Base-by-base conservation (phyloP, 2,329 filamentous ascomycete genomes). In the Talaromyces sp. region DNA sequence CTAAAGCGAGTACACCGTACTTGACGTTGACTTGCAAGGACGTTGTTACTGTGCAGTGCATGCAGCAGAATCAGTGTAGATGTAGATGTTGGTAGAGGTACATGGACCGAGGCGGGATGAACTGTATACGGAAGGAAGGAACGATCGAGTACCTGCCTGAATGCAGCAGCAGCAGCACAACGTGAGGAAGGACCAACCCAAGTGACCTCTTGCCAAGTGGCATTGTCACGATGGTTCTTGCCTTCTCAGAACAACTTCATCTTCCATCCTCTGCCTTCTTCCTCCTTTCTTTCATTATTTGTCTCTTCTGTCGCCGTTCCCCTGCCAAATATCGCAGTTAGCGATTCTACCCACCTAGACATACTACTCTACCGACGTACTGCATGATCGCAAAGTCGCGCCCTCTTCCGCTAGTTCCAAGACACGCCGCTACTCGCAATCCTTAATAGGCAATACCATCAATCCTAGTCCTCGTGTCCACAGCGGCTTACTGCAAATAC, bases 141-240 rank as follows among this genome's bases (percentile, higher is more conserved):
- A 38, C 36, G 45, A 34, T 34, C 10, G 22, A 58, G 61, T 54
- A 53, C 60, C 60, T 62, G 60, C 60, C 60, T 49, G 60, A 43
- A 62, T 54, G 60, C 47, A 62, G 60, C 15, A 29, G 47, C 31
- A 45, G 47, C 31, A 45, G 36, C 34, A 43, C 34, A 59, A 31
- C 36, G 25, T 27, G 56, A 45, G 56, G 56, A 59, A 59, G 11
- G 56, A 45, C 31, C n/a, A 7, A 45, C 13, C 36, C 56, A 56
- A n/a, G 34, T 43, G 60, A 56, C 60, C 22, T 62, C 60, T 34
- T 54, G 56, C 34, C 56, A 58, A 29, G 36, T 58, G 19, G 36
- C 56, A 59, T 59, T 27, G 56, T 58, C 34, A 58, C 43, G 19
- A 31, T 31, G 34, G 31, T 51, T 19, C 45, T 53, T 53, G 25